Percentiles rank a stretch among this genome's conserved stretches.
Conservation (phyloP, 108 stramenopile species). For the Discostella pseudostelligera region DNA sequence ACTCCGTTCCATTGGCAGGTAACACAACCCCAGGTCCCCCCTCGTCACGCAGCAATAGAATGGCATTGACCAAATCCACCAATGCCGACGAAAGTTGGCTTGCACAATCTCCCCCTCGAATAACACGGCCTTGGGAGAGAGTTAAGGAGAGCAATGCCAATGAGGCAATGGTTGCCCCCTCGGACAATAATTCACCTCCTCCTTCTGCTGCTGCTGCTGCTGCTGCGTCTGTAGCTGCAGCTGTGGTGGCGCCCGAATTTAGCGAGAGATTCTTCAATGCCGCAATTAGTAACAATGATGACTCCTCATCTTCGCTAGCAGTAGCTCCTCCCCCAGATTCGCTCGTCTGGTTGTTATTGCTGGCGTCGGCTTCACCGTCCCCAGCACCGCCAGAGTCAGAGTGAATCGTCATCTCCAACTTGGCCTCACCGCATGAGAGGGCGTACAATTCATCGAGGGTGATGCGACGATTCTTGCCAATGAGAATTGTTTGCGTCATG, state of each 20-base stretch:
- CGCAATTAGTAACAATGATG: not conserved
- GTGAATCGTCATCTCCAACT: conserved; percentile 32
- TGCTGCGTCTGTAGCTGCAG: no score
- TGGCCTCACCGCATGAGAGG: conserved; percentile 14
- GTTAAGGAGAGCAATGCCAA: conserved; percentile 35
- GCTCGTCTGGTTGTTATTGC: not conserved
- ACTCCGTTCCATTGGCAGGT: conserved; percentile 6
- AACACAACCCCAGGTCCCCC: conserved; percentile 1
- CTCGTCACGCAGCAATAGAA: not conserved
- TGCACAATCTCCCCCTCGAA: conserved; percentile 20
- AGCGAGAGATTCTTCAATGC: conserved; percentile 12
- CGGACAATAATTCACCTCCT: conserved; percentile 17
- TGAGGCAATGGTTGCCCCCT: conserved; percentile 30
- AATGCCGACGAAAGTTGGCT: conserved; percentile 12
- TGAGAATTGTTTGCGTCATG: conserved; percentile 42
- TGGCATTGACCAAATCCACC: conserved; percentile 22
- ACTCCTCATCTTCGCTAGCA: no score
- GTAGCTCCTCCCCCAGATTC: no score
- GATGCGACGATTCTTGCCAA: conserved; percentile 51
- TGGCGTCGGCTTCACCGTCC: not conserved
- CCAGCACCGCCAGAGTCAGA: no score
- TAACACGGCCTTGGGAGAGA: conserved; percentile 32
- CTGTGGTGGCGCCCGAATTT: not conserved
- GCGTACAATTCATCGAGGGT: conserved; percentile 44
- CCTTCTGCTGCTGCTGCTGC: not conserved